Conservation (phyloP, 768 basidiomycete species). For the Trametes punicea region DNA sequence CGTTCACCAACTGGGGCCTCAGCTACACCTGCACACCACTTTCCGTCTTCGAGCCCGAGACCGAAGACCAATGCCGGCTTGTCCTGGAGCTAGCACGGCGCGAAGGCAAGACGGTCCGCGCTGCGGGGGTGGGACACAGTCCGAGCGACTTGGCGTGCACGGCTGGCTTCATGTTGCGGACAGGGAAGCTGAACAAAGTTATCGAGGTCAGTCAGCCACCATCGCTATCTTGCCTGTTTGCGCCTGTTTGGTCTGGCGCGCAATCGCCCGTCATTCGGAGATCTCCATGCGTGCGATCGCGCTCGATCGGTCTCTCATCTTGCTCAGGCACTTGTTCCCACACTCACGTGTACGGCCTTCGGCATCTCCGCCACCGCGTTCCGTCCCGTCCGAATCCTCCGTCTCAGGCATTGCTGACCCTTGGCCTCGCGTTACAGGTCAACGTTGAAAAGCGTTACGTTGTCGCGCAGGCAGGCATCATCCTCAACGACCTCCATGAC, state of each 20-base stretch:
- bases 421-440: conserved; percentile 47
- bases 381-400: neutral
- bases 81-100: conserved; percentile 79
- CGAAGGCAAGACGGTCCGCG: conserved; percentile 68
- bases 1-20: conserved; percentile 84
- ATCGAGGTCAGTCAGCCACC: conserved; percentile 49
- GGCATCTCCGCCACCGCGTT: neutral
- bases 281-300: conserved; percentile 19
- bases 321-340: neutral
- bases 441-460: conserved; percentile 64
- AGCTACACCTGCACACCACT: conserved; percentile 71
- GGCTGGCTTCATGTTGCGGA: conserved; percentile 78
- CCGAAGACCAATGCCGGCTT: conserved; percentile 62
- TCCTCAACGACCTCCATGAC: conserved; percentile 68
- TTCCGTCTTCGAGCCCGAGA: conserved; percentile 73
- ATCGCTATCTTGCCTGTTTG: conserved; percentile 22
- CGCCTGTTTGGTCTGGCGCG: conserved; percentile 8
- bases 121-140: conserved; percentile 88
- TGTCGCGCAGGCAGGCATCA: conserved; percentile 75
- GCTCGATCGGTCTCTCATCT: neutral
- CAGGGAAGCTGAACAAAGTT: conserved; percentile 66
- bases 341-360: neutral
- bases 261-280: conserved; percentile 23
- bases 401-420: neutral
- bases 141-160: conserved; percentile 95